These are phyloP conservation scores for Mycena albidolilacea DNA, from an alignment of 768 basidiomycete genomes.

Conservation along the genomic window DNA sequence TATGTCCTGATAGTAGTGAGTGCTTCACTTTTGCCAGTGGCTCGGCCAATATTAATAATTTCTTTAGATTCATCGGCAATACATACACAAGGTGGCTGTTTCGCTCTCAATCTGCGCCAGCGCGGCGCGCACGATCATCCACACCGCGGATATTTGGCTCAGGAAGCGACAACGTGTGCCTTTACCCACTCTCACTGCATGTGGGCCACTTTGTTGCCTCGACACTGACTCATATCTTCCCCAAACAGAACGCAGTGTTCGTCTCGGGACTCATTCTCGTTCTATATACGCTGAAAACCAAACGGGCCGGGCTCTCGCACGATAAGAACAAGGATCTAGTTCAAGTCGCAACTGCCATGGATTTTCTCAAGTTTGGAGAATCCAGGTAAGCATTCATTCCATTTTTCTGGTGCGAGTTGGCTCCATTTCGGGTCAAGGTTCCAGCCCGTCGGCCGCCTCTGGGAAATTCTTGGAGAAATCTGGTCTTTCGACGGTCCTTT, in stretches of 20 bases:
- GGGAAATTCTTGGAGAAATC: slow-evolving; percentile 7
- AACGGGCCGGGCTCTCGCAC: slow-evolving; percentile 10
- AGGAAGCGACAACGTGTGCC: slow-evolving; percentile 3
- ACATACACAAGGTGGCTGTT: slow-evolving; percentile 17
- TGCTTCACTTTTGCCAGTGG: neutral
- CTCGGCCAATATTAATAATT: neutral
- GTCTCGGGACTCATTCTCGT: slow-evolving; percentile 20
- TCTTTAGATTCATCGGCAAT: slow-evolving; percentile 40
- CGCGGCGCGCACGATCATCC: slow-evolving; percentile 27
- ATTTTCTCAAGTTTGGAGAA: slow-evolving; percentile 23
- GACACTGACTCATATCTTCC: neutral
- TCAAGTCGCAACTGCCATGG: slow-evolving; percentile 13
- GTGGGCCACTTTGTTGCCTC: neutral
- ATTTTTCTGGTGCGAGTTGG: too few relatives aligned
- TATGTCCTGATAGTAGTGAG: neutral
- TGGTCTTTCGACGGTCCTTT: neutral
- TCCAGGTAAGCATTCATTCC: slow-evolving; percentile 8
- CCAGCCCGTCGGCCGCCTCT: slow-evolving; percentile 1
- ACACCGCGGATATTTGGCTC: slow-evolving; percentile 21
- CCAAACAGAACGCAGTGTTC: slow-evolving; percentile 21
- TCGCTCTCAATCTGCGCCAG: slow-evolving; percentile 25
- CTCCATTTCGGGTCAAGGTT: neutral
- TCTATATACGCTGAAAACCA: slow-evolving; percentile 11
- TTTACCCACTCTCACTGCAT: neutral
- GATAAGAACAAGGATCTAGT: neutral